These are phyloP conservation scores for Corymbia calophylla DNA, from an alignment of 441 rosid genomes.

Conservation along the genomic window DNA sequence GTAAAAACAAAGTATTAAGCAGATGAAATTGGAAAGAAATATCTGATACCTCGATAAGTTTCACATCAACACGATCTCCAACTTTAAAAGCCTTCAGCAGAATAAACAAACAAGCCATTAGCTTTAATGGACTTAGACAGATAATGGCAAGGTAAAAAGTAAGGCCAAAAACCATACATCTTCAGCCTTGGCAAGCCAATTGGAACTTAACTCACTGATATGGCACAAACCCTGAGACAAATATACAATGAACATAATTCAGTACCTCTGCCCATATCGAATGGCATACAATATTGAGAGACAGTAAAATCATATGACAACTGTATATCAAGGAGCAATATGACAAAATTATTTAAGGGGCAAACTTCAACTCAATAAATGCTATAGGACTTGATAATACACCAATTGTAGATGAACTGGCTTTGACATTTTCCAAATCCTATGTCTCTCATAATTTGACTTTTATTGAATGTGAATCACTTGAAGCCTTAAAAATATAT, in stretches of 20 bases:
- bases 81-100: slow-evolving; percentile 65
- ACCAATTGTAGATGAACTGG: neutral
- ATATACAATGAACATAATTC: neutral
- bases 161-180: slow-evolving; percentile 46
- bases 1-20: neutral
- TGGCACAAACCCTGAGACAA: slow-evolving; percentile 94
- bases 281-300: neutral
- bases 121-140: neutral
- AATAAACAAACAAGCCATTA: neutral
- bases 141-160: neutral
- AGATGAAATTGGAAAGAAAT: neutral
- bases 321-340: neutral
- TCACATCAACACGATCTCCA: slow-evolving; percentile 93
- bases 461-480: neutral
- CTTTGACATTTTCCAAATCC: neutral
- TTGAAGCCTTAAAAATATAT: neutral
- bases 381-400: neutral
- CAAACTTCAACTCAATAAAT: neutral
- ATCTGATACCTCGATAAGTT: slow-evolving; percentile 78
- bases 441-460: neutral
- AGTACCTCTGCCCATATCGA: neutral
- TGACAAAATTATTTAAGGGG: neutral
- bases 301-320: neutral
- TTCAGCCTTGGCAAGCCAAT: slow-evolving; percentile 92
- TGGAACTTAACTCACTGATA: slow-evolving; percentile 85